phyloP scores from a whole-genome alignment of 768 basidiomycete genomes.

The Zangia roseola region DNA sequence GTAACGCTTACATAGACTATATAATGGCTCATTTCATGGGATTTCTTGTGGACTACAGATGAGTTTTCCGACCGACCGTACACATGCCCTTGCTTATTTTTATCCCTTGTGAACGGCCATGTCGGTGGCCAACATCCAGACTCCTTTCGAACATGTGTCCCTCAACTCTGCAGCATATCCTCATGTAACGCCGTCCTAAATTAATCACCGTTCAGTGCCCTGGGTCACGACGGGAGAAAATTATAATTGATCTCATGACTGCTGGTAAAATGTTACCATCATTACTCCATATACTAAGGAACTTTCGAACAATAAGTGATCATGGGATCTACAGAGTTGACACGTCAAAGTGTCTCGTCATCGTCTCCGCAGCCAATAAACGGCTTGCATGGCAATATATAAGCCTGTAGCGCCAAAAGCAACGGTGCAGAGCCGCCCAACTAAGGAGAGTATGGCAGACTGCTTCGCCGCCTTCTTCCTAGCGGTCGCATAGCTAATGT shows the following conservation, averaged over 20 bases:
- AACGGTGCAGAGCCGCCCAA: constrained; percentile 49
- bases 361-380: constrained; percentile 22
- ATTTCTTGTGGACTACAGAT: constrained; percentile 19
- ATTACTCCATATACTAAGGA: constrained; percentile 27
- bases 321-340: constrained; percentile 34
- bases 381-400: constrained; percentile 26
- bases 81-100: constrained; percentile 31
- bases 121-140: constrained; percentile 12
- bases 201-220: constrained; percentile 35
- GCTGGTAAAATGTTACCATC: constrained; percentile 13
- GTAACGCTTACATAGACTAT: constrained; percentile 36
- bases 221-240: constrained; percentile 18
- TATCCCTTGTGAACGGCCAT: constrained; percentile 31
- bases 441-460: constrained; percentile 52
- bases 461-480: constrained; percentile 70
- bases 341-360: constrained; percentile 16
- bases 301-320: constrained; percentile 27
- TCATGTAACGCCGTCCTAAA: constrained; percentile 30
- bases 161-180: constrained; percentile 30
- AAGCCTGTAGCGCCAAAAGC: constrained; percentile 43
- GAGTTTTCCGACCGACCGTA: constrained; percentile 10
- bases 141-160: constrained; percentile 25
- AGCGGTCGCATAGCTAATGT: constrained; percentile 87
- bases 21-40: constrained; percentile 29
- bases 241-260: constrained; percentile 23